Evolutionary conservation across 352 stramenopile genomes (phyloP), one percentile per base, ranked within the genome.

Genomic region (Phytopythium aichiense): DNA sequence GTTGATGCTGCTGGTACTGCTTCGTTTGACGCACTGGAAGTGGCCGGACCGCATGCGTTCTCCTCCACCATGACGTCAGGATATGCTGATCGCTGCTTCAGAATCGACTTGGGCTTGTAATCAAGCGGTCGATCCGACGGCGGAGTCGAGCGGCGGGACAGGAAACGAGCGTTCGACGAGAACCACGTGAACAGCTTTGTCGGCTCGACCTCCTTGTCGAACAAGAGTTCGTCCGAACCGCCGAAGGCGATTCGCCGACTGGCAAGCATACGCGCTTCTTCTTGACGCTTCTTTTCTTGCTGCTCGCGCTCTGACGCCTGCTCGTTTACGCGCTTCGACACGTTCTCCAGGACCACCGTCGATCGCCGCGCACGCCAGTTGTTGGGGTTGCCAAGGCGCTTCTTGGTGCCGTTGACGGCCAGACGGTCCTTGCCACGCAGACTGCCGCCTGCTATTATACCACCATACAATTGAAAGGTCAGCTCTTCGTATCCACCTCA

Each of bases 311-410:
- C 43, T 9, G 42, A 23, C 18, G 65, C 58, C 16, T 73, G 68
- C 15, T 72, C 68, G 9, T 54, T 80, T 18, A 82, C 48, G 7
- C 76, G 71, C 55, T 66, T 73, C 28, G 33, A 71, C 13, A 85
- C 72, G 37, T 74, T 66, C 62, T 85, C 73, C 6, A 82, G 50
- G 3, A 85, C 65, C 8, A 83, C 69, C 7, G 77, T 86, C 12
- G 77, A 82, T 22, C 77, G 72, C 20, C 77, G 68, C n/a, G 77
- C 74, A 30, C 66, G 64, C 67, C 76, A 80, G 64, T 77, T 80
- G 48, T 74, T 66, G 9, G 74, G 22, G 13, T 64, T 73, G 1
- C 76, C 77, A 16, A 86, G 64, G n/a, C 65, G 59, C 56, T 72
- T 72, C 20, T 61, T 68, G 40, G 48, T 56, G 16, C 77, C 43